phyloP scores from a whole-genome alignment of 225 moss, liverwort and hornwort species.

The Pseudisothecium myosuroides region DNA sequence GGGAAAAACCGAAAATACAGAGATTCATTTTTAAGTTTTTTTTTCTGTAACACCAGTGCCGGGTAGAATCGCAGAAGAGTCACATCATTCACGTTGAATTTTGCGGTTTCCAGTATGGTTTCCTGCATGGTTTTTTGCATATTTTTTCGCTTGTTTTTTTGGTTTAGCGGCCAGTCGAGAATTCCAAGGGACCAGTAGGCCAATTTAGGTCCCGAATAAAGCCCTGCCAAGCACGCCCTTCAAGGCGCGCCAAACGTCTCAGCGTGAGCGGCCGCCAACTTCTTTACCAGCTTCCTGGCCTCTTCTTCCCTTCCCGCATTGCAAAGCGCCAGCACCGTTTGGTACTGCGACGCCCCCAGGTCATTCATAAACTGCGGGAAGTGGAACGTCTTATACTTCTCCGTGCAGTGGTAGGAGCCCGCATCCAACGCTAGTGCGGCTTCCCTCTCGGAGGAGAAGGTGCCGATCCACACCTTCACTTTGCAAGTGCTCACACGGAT shows the following conservation, averaged over 20 bases:
- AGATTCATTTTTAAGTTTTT: not conserved
- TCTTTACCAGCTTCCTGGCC: not conserved
- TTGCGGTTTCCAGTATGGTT: not conserved
- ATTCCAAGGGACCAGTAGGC: not conserved
- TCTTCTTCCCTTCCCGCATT: not conserved
- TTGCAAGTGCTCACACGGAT: not conserved
- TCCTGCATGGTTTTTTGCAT: not conserved
- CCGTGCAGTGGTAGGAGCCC: not conserved
- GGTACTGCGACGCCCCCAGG: not conserved
- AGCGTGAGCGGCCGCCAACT: not conserved
- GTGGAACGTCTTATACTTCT: not conserved
- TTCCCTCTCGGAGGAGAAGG: not conserved
- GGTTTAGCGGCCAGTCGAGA: not conserved
- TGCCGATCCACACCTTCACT: conserved; percentile 1
- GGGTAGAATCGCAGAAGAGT: not conserved
- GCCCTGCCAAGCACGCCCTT: not conserved
- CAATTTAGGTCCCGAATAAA: not conserved
- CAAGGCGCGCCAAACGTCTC: not conserved
- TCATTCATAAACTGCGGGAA: not conserved
- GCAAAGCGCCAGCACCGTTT: not conserved
- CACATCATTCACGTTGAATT: not conserved
- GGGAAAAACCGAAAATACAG: not conserved
- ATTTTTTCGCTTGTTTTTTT: not conserved
- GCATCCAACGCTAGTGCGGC: conserved; percentile 6
- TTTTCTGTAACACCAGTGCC: not conserved